Percentiles rank a stretch among this genome's conserved stretches.
phyloP scores from a whole-genome alignment of 2,329 filamentous ascomycete genomes.

The Fusarium cicatricum region DNA sequence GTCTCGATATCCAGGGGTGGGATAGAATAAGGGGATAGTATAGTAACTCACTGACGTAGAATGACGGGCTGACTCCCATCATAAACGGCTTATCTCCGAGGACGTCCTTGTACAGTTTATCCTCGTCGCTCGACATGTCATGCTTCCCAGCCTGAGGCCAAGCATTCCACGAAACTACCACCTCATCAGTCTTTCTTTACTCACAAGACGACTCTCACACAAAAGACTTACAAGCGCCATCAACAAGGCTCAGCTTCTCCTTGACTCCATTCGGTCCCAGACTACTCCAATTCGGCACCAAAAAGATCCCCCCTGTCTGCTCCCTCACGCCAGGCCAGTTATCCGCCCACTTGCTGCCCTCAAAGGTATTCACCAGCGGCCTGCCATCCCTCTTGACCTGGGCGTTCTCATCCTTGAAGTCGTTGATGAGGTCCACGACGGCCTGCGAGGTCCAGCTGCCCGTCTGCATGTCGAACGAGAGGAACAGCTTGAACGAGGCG shows the following conservation, averaged over 20 bases:
- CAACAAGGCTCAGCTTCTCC: conserved; percentile 32
- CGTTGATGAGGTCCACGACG: conserved; percentile 40
- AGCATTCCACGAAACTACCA: conserved; percentile 49
- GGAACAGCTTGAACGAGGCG: conserved; percentile 47
- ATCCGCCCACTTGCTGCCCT: conserved; percentile 51
- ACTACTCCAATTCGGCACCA: conserved; percentile 57
- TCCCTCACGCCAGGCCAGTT: conserved; percentile 56
- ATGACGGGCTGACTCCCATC: conserved; percentile 67
- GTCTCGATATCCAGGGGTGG: not conserved
- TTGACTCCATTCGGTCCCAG: conserved; percentile 33
- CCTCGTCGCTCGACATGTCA: conserved; percentile 46
- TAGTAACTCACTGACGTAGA: conserved; percentile 60
- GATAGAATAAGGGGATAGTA: not conserved
- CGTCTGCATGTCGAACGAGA: conserved; percentile 52
- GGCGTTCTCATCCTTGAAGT: conserved; percentile 36
- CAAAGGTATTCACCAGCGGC: conserved; percentile 62
- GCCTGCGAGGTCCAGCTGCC: conserved; percentile 40
- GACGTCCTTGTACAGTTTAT: conserved; percentile 46
- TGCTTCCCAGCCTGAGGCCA: conserved; percentile 48
- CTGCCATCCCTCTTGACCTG: conserved; percentile 43
- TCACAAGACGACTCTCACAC: not conserved
- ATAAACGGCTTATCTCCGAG: conserved; percentile 53
- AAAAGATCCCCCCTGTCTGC: conserved; percentile 45
- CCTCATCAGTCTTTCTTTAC: not conserved
- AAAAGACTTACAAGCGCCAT: conserved; percentile 36